Evolutionary conservation across 2,329 filamentous ascomycete genomes (phyloP).

Genomic region (Onygenales sp.): DNA sequence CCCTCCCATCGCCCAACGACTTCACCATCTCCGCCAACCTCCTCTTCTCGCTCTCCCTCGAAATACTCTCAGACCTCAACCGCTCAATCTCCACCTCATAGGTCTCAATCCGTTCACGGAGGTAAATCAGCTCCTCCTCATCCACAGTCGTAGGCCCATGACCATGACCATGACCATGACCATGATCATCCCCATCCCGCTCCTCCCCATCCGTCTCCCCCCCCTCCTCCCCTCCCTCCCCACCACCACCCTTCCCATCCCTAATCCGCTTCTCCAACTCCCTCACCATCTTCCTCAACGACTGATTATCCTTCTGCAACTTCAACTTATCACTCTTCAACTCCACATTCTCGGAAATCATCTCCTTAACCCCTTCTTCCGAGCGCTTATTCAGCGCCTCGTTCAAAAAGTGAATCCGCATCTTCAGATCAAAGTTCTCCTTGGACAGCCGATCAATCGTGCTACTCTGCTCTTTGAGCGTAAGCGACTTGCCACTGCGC

Average conservation of each 20-base stretch:
- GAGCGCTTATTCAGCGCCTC: slow-evolving; percentile 87
- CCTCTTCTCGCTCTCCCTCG: slow-evolving; percentile 75
- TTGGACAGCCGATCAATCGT: slow-evolving; percentile 94
- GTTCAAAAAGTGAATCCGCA: slow-evolving; percentile 95
- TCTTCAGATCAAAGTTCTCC: slow-evolving; percentile 94
- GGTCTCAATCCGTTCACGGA: slow-evolving; percentile 77
- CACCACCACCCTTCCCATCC: slow-evolving; percentile 41
- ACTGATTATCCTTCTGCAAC: slow-evolving; percentile 82
- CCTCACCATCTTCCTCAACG: slow-evolving; percentile 68
- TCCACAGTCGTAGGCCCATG: slow-evolving; percentile 53
- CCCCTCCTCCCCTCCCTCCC: slow-evolving; percentile 36
- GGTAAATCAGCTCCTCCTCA: slow-evolving; percentile 76
- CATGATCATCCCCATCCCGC: slow-evolving; percentile 32
- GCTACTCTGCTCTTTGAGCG: slow-evolving; percentile 92
- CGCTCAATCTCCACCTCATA: slow-evolving; percentile 77
- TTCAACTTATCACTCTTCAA: slow-evolving; percentile 84
- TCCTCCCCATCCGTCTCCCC: slow-evolving; percentile 33
- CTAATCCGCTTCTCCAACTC: slow-evolving; percentile 75
- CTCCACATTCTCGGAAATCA: slow-evolving; percentile 96
- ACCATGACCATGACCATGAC: slow-evolving; percentile 43
- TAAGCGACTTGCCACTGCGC: slow-evolving; percentile 61
- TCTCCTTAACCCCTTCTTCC: slow-evolving; percentile 92
- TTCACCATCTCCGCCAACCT: slow-evolving; percentile 75
- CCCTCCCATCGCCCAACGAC: slow-evolving; percentile 46
- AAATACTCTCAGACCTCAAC: slow-evolving; percentile 65